Evolutionary conservation across 805 yeast genomes (phyloP).

Genomic region (Scheffersomyces ergatensis): DNA sequence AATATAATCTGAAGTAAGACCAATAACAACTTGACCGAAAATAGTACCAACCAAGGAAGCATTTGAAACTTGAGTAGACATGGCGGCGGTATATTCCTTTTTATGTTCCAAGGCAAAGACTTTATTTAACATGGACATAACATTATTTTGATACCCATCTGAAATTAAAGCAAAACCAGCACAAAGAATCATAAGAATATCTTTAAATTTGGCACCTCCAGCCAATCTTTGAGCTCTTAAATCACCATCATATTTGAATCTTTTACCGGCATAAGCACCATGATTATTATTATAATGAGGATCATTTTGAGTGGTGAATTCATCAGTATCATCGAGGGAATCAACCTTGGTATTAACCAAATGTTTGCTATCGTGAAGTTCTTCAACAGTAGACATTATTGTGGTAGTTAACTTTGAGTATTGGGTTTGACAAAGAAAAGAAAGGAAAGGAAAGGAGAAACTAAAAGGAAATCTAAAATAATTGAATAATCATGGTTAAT

Average conservation of each 20-base stretch:
- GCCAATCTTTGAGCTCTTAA: slow-evolving; percentile 26
- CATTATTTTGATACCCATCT: slow-evolving; percentile 75
- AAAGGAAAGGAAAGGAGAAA: no score
- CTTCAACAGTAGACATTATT: background rate
- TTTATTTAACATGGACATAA: slow-evolving; percentile 67
- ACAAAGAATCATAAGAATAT: slow-evolving; percentile 50
- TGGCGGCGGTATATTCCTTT: slow-evolving; percentile 36
- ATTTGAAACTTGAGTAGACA: slow-evolving; percentile 68
- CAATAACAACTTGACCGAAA: slow-evolving; percentile 66
- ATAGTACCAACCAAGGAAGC: slow-evolving; percentile 69
- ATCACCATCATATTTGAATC: slow-evolving; percentile 30
- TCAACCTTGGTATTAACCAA: background rate
- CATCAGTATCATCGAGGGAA: background rate
- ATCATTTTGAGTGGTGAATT: background rate
- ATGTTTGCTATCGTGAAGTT: background rate
- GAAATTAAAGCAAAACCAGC: slow-evolving; percentile 75
- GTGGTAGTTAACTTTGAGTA: no score
- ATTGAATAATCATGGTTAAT: no score
- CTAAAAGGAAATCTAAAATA: no score
- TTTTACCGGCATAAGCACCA: slow-evolving; percentile 4
- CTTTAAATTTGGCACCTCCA: slow-evolving; percentile 22
- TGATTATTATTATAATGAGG: background rate
- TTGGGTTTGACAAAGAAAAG: no score
- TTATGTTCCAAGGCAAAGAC: slow-evolving; percentile 48
- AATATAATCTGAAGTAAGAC: slow-evolving; percentile 61